These are phyloP conservation scores for Phaeodactylum tricornutum DNA, from an alignment of 108 stramenopile species.

Conservation along the genomic window DNA sequence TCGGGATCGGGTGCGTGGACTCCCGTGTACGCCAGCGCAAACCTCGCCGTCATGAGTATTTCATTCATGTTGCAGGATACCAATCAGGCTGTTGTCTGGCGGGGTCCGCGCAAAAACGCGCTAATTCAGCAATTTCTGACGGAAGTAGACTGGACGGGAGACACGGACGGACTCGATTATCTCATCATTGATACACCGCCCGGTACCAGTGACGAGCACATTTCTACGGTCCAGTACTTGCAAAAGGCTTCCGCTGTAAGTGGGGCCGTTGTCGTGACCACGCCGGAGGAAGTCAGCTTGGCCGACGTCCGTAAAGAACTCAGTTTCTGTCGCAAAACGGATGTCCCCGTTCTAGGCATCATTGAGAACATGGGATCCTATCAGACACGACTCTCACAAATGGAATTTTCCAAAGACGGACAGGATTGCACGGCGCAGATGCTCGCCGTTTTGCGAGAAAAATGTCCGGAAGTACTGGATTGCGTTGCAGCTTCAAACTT, in stretches of 20 bases:
- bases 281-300: conserved; percentile 97
- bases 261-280: conserved; percentile 96
- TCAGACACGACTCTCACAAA: conserved; percentile 40
- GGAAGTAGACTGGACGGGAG: conserved; percentile 80
- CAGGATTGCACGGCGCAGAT: conserved; percentile 56
- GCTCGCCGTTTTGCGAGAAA: conserved; percentile 34
- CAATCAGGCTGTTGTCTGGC: conserved; percentile 91
- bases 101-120: conserved; percentile 97
- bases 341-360: conserved; percentile 87
- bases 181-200: conserved; percentile 98
- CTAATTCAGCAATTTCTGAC: conserved; percentile 99
- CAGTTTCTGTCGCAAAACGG: conserved; percentile 96
- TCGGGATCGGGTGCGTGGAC: conserved; percentile 92
- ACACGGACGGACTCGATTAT: conserved; percentile 87
- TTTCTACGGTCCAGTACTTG: conserved; percentile 94
- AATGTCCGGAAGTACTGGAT: conserved; percentile 73
- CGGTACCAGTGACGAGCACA: conserved; percentile 99
- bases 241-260: conserved; percentile 62
- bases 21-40: conserved; percentile 86
- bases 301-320: conserved; percentile 98
- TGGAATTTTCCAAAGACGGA: conserved; percentile 37
- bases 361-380: conserved; percentile 96
- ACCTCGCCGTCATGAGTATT: conserved; percentile 95
- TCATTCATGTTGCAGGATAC: conserved; percentile 90
- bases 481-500: conserved; percentile 55